Evolutionary conservation across 2,329 filamentous ascomycete species (phyloP).

Genomic region (Diaporthe citriasiana): DNA sequence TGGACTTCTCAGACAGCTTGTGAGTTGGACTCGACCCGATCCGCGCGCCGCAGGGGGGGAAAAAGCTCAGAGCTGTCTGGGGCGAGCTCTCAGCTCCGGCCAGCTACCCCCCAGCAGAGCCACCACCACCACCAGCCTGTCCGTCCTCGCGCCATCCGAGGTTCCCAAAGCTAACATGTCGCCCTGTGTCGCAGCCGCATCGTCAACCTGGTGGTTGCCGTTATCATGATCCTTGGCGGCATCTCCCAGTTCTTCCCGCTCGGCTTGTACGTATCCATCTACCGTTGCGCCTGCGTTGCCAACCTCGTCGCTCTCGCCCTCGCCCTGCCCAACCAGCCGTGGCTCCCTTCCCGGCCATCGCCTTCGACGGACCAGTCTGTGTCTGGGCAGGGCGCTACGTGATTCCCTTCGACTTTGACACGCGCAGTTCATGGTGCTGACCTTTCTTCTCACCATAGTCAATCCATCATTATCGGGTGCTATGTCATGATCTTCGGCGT

Average conservation of each 20-base stretch:
- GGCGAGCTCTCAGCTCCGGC: slow-evolving; percentile 5
- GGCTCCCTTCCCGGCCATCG: slow-evolving; percentile 2
- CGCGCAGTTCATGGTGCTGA: slow-evolving; percentile 13
- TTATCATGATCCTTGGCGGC: slow-evolving; percentile 89
- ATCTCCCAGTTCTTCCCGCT: slow-evolving; percentile 78
- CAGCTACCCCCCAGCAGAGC: neutral
- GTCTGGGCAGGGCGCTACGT: neutral
- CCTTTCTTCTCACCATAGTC: slow-evolving; percentile 58
- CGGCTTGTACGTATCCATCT: slow-evolving; percentile 68
- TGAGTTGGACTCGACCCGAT: slow-evolving; percentile 62
- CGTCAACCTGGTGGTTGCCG: slow-evolving; percentile 90
- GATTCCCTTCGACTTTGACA: neutral
- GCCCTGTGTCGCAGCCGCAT: slow-evolving; percentile 76
- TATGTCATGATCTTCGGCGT: slow-evolving; percentile 95
- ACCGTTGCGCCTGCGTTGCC: slow-evolving; percentile 52
- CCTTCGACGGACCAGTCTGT: neutral
- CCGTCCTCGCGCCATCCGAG: neutral
- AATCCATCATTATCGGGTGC: slow-evolving; percentile 81
- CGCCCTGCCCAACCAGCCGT: slow-evolving; percentile 39
- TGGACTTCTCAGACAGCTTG: slow-evolving; percentile 96
- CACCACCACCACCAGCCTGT: slow-evolving; percentile 8
- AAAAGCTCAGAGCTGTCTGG: slow-evolving; percentile 18
- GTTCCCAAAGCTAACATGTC: slow-evolving; percentile 52
- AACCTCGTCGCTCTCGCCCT: slow-evolving; percentile 48
- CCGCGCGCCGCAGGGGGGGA: slow-evolving; percentile 37